Evolutionary conservation across 305 asterid genomes (phyloP), one percentile per base, ranked within the genome.

Genomic region (Fraxinus nigra): DNA sequence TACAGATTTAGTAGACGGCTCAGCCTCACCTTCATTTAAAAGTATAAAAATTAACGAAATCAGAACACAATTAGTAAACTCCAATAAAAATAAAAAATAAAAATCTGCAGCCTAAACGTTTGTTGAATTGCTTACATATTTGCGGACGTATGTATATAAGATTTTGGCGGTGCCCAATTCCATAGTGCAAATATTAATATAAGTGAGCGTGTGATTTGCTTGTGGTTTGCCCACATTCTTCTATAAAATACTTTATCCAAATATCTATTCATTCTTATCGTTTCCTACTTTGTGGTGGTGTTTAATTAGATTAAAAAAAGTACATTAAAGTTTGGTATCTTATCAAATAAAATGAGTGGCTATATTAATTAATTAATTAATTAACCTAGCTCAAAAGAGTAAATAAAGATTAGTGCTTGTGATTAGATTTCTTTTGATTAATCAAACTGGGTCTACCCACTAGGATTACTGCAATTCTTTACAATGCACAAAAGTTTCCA

Each of bases 161-260:
- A 61, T 22, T 61, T 22, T 22, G 33, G 33, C 5, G 10, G 72
- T 61, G 72, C 32, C 10, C 32, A 8, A 22, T 20, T 61, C 72
- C 3, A 22, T 61, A 61, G 72, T 61, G 72, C 32, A 7, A 48
- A 33, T 85, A 83, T 82, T 83, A 77, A 35, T 24, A 74, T 54
- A 43, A 48, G 5, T 2, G 79, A 80, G 87, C 79, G 83, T 82
- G 85, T 81, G 88, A 0, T 79, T 13, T 77, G 78, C 88, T 81
- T 85, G 78, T 79, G 87, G 80, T 54, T 73, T 76, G 65, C 82
- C 88, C 88, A 78, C 84, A 67, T 61, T 59, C 80, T 78, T 46
- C 34, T 43, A 70, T 76, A 5, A 72, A 32, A 80, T 73, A 83
- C 22, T n/a, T 11, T 63, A 13, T 51, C 59, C 9, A 46, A 30